Evolutionary conservation across 495 filamentous ascomycete genomes (phyloP).

Genomic region (Opeltia flavorubescens): DNA sequence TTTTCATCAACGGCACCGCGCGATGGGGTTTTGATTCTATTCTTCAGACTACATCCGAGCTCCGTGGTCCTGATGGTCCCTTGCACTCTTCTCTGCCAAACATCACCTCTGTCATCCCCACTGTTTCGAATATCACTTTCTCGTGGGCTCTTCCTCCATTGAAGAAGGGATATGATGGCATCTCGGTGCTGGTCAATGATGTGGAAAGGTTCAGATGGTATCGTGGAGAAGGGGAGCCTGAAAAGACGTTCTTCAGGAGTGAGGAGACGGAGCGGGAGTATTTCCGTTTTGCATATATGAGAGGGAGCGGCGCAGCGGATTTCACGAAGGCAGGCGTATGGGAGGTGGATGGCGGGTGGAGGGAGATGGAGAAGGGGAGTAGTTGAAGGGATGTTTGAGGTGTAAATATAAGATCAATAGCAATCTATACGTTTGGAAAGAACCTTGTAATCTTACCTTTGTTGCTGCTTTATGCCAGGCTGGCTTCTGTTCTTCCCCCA

Average conservation of each 20-base stretch:
- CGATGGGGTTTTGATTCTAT: slow-evolving; percentile 88
- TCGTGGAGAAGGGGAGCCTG: slow-evolving; percentile 27
- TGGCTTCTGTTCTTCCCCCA: no score
- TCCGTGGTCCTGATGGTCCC: slow-evolving; percentile 56
- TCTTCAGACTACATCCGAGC: slow-evolving; percentile 62
- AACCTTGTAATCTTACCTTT: no score
- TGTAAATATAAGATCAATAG: no score
- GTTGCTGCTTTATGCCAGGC: no score
- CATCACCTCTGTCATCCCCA: slow-evolving; percentile 23
- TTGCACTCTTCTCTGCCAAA: slow-evolving; percentile 55
- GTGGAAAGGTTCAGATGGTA: slow-evolving; percentile 70
- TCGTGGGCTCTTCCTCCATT: slow-evolving; percentile 30
- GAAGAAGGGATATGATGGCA: slow-evolving; percentile 43
- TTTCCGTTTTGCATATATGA: slow-evolving; percentile 74
- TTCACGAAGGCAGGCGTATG: slow-evolving; percentile 77
- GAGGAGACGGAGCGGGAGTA: slow-evolving; percentile 41
- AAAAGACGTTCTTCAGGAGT: slow-evolving; percentile 15
- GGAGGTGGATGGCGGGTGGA: slow-evolving; percentile 56
- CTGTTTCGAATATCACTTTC: slow-evolving; percentile 38
- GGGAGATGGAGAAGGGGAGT: slow-evolving; percentile 27
- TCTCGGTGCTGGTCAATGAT: slow-evolving; percentile 86
- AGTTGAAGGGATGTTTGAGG: slow-evolving; percentile 1
- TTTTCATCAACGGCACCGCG: slow-evolving; percentile 86
- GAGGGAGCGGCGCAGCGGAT: slow-evolving; percentile 50
- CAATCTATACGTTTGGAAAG: no score